Evolutionary conservation across 441 rosid species (phyloP).

Genomic region (Theobroma grandiflorum): DNA sequence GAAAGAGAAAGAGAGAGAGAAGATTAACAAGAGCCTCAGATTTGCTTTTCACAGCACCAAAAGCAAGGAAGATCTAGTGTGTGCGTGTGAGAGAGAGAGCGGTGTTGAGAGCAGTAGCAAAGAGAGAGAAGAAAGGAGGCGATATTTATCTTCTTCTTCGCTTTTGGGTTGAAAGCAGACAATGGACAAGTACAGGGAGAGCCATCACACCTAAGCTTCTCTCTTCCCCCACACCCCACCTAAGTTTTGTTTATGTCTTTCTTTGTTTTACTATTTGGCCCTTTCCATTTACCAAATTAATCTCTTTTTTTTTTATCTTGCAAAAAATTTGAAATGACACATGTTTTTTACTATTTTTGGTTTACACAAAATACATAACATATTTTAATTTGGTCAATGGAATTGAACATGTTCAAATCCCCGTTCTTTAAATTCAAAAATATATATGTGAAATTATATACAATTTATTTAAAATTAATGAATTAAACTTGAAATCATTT

Average conservation of each 20-base stretch:
- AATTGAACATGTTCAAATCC: no score
- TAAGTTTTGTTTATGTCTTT: background rate
- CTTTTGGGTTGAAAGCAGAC: slow-evolving; percentile 15
- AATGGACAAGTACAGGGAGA: slow-evolving; percentile 28
- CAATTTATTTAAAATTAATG: no score
- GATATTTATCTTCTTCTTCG: slow-evolving; percentile 40
- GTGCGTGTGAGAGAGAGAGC: slow-evolving; percentile 2
- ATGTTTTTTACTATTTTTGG: no score
- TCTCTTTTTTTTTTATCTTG: background rate
- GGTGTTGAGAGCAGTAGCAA: background rate
- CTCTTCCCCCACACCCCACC: background rate
- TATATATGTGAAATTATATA: no score
- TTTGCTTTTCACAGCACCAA: slow-evolving; percentile 45
- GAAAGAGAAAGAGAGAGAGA: background rate
- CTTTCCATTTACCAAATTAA: background rate
- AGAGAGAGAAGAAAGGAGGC: slow-evolving; percentile 8
- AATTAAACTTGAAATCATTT: no score
- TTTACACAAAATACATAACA: no score
- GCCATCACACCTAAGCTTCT: slow-evolving; percentile 18
- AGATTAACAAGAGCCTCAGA: slow-evolving; percentile 19
- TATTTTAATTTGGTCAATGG: no score
- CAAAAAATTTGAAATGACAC: no score
- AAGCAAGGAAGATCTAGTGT: slow-evolving; percentile 50
- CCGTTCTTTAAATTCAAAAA: no score
- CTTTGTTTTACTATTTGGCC: slow-evolving; percentile 15